Evolutionary conservation across 2,329 filamentous ascomycete genomes (phyloP).

Genomic region (Didymella glomerata): DNA sequence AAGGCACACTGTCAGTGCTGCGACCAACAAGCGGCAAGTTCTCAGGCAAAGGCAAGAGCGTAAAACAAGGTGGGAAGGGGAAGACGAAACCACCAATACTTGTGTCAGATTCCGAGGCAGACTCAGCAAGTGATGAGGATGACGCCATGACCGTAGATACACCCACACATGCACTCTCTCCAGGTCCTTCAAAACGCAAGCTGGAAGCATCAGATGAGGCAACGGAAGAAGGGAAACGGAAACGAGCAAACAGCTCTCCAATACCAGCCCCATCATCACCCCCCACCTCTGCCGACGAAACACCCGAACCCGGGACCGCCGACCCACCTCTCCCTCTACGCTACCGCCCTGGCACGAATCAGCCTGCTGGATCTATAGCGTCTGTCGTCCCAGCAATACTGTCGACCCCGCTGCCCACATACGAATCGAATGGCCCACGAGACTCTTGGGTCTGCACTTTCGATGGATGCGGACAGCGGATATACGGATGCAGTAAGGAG

Average conservation of each 20-base stretch:
- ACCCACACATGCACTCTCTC: slow-evolving; percentile 39
- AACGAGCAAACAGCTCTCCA: slow-evolving; percentile 40
- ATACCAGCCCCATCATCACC: slow-evolving; percentile 32
- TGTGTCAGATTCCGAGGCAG: slow-evolving; percentile 24
- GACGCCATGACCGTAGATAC: slow-evolving; percentile 44
- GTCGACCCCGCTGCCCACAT: slow-evolving; percentile 46
- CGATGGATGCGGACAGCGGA: slow-evolving; percentile 69
- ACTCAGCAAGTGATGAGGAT: slow-evolving; percentile 29
- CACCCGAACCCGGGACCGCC: slow-evolving; percentile 29
- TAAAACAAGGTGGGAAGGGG: slow-evolving; percentile 34
- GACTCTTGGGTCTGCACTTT: slow-evolving; percentile 73
- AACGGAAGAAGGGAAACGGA: slow-evolving; percentile 31
- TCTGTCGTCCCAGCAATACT: slow-evolving; percentile 25
- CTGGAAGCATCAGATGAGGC: slow-evolving; percentile 25
- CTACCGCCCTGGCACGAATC: slow-evolving; percentile 25
- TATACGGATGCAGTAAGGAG: slow-evolving; percentile 67
- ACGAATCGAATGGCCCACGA: slow-evolving; percentile 60
- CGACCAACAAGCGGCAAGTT: slow-evolving; percentile 48
- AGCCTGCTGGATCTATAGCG: slow-evolving; percentile 20
- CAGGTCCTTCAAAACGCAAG: slow-evolving; percentile 43
- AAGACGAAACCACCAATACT: slow-evolving; percentile 35
- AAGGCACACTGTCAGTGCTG: slow-evolving; percentile 46
- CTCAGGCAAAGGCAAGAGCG: slow-evolving; percentile 46
- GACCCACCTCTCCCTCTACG: slow-evolving; percentile 40
- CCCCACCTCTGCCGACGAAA: slow-evolving; percentile 23